A percentile compares a stretch with the other conserved stretches of the same genome.
Evolutionary conservation across 345 rosid species (phyloP).

Genomic region (Kandelia obovata): DNA sequence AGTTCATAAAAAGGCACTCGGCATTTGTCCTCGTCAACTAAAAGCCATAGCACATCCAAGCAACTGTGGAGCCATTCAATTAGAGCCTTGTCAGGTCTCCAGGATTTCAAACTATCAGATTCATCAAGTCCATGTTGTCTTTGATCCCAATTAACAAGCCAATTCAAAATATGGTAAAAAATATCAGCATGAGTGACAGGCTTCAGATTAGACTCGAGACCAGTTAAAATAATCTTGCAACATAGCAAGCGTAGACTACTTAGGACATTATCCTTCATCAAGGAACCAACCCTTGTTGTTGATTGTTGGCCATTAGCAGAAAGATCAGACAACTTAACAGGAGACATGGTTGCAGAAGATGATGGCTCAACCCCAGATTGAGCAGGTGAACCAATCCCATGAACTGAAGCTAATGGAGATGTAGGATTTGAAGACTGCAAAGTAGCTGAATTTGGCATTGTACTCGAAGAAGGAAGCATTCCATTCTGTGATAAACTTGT

Average conservation of each 20-base stretch:
- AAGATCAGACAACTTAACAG: constrained; percentile 50
- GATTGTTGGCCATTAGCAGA: constrained; percentile 48
- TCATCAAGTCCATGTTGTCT: constrained; percentile 64
- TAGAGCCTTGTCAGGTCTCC: constrained; percentile 70
- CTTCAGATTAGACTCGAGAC: constrained; percentile 67
- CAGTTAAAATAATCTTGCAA: constrained; percentile 82
- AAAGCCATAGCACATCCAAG: constrained; percentile 88
- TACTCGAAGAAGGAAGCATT: constrained; percentile 44
- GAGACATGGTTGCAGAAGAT: constrained; percentile 49
- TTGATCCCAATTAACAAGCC: constrained; percentile 97
- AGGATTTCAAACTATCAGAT: constrained; percentile 49
- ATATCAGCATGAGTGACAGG: constrained; percentile 82
- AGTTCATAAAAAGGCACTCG: constrained; percentile 94
- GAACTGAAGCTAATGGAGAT: constrained; percentile 59
- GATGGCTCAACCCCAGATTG: constrained; percentile 63
- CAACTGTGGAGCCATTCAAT: constrained; percentile 87
- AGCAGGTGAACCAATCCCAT: constrained; percentile 80
- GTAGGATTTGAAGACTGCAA: constrained; percentile 64
- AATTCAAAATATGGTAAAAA: constrained; percentile 74
- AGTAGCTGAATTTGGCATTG: constrained; percentile 46
- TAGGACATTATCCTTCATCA: constrained; percentile 53
- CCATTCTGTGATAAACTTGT: constrained; percentile 60
- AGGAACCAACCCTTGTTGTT: constrained; percentile 39
- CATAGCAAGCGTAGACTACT: constrained; percentile 79
- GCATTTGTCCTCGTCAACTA: constrained; percentile 82